Percentiles rank a stretch among this genome's conserved stretches.
phyloP scores from a whole-genome alignment of 495 filamentous ascomycete genomes.

The Talaromyces adpressus region DNA sequence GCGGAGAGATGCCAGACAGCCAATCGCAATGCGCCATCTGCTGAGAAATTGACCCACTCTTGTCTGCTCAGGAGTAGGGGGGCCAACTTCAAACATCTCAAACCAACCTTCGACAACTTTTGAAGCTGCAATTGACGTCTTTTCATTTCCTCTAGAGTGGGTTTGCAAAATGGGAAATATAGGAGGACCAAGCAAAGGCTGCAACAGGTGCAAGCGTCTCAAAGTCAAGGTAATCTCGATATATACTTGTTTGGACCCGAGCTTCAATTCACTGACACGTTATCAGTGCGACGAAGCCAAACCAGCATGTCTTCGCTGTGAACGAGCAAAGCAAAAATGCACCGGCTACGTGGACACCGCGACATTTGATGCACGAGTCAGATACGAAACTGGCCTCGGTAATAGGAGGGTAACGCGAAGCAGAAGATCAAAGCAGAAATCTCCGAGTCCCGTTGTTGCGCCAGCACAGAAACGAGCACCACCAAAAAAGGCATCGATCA shows the following conservation, averaged over 20 bases:
- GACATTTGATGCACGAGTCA: neutral
- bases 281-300: neutral
- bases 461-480: neutral
- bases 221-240: neutral
- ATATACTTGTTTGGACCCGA: neutral
- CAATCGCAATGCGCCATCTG: conserved; percentile 1
- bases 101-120: neutral
- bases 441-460: neutral
- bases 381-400: neutral
- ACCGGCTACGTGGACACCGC: neutral
- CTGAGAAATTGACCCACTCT: neutral
- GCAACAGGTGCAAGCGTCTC: neutral
- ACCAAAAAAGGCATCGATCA: neutral
- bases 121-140: too few species aligned
- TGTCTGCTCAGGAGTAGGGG: neutral
- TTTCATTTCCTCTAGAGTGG: too few species aligned
- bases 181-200: neutral
- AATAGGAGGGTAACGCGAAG: neutral
- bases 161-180: neutral
- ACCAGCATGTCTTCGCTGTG: neutral
- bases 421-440: neutral
- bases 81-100: neutral
- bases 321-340: neutral
- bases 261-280: neutral
- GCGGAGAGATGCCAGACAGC: neutral